A percentile compares a stretch with the other conserved stretches of the same genome.
Conservation (phyloP, 225 moss, liverwort and hornwort species). For the Sphagnum contortum region DNA sequence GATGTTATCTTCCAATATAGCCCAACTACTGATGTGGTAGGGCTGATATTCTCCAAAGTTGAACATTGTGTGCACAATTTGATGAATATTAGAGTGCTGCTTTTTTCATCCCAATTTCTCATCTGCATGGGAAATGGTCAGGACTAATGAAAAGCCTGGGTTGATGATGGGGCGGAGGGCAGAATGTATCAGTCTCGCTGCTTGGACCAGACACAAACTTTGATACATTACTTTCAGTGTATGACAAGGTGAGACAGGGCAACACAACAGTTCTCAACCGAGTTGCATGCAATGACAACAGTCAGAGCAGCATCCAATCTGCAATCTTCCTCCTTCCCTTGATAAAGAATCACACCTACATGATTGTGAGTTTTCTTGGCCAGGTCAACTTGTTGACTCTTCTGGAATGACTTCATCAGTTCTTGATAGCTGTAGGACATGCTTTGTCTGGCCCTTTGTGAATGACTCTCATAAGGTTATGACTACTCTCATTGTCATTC, state of each 20-base stretch:
- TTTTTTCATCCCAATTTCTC: too few species aligned
- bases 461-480: too few species aligned
- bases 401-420: too few species aligned
- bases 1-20: constrained; percentile 74
- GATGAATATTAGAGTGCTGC: too few species aligned
- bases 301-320: constrained; percentile 33
- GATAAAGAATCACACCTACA: constrained; percentile 37
- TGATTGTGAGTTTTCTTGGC: constrained; percentile 43
- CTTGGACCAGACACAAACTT: constrained; percentile 56
- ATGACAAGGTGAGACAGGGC: constrained; percentile 29
- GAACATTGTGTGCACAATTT: too few species aligned
- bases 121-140: too few species aligned
- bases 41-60: too few species aligned
- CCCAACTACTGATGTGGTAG: constrained; percentile 40
- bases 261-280: constrained; percentile 18
- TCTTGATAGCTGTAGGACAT: too few species aligned
- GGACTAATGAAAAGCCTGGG: too few species aligned
- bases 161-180: constrained; percentile 1
- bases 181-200: constrained; percentile 55
- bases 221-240: constrained; percentile 59
- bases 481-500: too few species aligned
- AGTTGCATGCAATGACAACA: constrained; percentile 61
- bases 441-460: too few species aligned
- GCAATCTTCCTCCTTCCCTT: constrained; percentile 24
- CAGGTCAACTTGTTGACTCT: background rate